Base-by-base conservation (phyloP, 768 basidiomycete species). In the Suillus subalutaceus region DNA sequence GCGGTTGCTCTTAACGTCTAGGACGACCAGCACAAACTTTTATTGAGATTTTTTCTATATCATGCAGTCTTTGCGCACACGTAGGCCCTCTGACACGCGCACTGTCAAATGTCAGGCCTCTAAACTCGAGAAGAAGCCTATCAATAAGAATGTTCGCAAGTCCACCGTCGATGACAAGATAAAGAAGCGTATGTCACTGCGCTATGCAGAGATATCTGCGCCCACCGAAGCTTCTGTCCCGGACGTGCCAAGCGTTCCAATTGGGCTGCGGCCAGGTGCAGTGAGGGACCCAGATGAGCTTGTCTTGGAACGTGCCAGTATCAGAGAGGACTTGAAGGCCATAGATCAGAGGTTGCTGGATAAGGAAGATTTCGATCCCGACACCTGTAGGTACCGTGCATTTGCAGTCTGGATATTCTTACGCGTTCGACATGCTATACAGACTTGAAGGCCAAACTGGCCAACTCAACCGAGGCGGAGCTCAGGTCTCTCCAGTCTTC, bases 121-220 rank as follows among this genome's bases (percentile, higher is more conserved):
- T 2, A 79, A 72, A 69, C 75, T 78, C 56, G 65, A 75, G 68
- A 78, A 76, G 69, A 41, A 46, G 26, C 38, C 38, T 30, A 6
- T 61, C 10, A 71, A 81, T 70, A 76, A 83, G 68, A 83, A 84
- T 74, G 78, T 78, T 6, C 82, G 84, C 74, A 88, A 74, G 26
- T 79, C 79, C 9, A 66, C 77, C 64, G 84, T 89, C 66, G 85
- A 95, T 76, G 96, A 96, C 84, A 94, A 92, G 81, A 95, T 97
- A 79, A 95, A 94, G 86, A 94, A 94, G 79, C 91, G 96, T 73
- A 91, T 97, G 89, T 96, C 95, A 18, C 93, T 90, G 86, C 89
- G 96, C 75, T 97, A 93, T 85, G 93, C 91, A 46, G 92, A 93
- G 70, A 90, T 93, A 63, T 90, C 90, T 1, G 80, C 84, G n/a